These are phyloP conservation scores for Mrakia hoshinonis DNA, from an alignment of 768 basidiomycete species.

Conservation along the genomic window DNA sequence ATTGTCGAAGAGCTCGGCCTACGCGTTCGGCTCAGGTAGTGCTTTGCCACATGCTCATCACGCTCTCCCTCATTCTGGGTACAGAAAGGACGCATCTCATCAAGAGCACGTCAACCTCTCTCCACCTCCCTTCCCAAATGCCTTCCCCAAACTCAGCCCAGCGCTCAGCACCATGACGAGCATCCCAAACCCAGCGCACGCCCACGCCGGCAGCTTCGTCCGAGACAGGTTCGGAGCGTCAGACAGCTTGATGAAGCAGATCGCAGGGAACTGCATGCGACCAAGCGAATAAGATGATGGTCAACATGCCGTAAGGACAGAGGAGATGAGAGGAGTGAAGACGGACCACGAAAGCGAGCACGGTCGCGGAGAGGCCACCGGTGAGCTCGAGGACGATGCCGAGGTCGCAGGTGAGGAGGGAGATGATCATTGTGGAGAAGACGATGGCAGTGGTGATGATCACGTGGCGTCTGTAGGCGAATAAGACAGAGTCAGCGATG, in stretches of 20 bases:
- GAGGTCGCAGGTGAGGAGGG: slow-evolving; percentile 46
- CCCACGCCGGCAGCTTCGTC: slow-evolving; percentile 63
- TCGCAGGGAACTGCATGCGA: slow-evolving; percentile 50
- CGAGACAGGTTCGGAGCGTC: slow-evolving; percentile 57
- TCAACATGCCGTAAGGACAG: slow-evolving; percentile 56
- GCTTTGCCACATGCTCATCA: too few relatives aligned
- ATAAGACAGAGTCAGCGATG: background rate
- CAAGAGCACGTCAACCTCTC: slow-evolving; percentile 17
- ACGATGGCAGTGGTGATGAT: slow-evolving; percentile 83
- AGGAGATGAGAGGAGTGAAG: slow-evolving; percentile 48
- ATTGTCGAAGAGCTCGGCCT: too few relatives aligned
- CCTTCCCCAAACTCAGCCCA: slow-evolving; percentile 62
- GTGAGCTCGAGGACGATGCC: slow-evolving; percentile 98
- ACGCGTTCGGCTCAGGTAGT: too few relatives aligned
- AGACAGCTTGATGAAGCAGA: slow-evolving; percentile 68
- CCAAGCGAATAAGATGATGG: slow-evolving; percentile 47
- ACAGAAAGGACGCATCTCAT: background rate
- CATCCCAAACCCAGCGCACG: slow-evolving; percentile 64
- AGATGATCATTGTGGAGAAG: slow-evolving; percentile 59
- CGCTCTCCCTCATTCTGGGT: background rate
- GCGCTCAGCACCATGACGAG: slow-evolving; percentile 71
- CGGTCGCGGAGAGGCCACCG: slow-evolving; percentile 79
- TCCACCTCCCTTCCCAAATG: slow-evolving; percentile 22
- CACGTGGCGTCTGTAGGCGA: slow-evolving; percentile 44
- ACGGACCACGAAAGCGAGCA: slow-evolving; percentile 23